Evolutionary conservation across 2,329 filamentous ascomycete genomes (phyloP).

Genomic region (Phialophora tarda): DNA sequence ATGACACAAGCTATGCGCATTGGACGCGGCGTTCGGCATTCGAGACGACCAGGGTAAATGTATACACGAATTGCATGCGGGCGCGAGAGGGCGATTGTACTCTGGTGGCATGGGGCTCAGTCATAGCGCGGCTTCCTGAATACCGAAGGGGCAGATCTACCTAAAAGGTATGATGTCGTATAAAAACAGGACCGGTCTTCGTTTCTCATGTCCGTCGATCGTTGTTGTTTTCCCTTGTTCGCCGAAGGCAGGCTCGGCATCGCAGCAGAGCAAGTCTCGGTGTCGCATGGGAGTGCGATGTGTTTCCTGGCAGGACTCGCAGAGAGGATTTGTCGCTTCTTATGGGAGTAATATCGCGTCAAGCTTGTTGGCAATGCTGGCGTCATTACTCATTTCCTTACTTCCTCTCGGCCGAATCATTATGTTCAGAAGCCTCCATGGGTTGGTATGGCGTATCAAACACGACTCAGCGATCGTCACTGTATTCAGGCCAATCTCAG

Average conservation of each 20-base stretch:
- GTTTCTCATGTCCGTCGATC: neutral
- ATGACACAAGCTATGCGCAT: slow-evolving; percentile 5
- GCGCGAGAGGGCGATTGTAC: neutral
- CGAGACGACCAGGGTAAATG: slow-evolving; percentile 4
- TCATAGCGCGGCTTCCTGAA: neutral
- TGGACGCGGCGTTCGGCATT: slow-evolving; percentile 11
- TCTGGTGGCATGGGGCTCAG: neutral
- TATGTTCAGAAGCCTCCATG: neutral
- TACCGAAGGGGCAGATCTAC: neutral
- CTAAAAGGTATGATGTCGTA: neutral
- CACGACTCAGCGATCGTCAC: neutral
- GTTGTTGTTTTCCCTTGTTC: neutral
- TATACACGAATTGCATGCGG: slow-evolving; percentile 7
- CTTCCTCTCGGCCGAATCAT: neutral
- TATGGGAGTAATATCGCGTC: neutral
- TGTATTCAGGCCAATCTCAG: neutral
- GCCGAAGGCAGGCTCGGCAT: neutral
- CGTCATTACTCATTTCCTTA: neutral
- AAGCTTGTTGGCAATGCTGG: neutral
- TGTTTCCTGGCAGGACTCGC: too few relatives aligned
- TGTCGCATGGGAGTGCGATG: neutral
- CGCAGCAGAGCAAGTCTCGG: neutral
- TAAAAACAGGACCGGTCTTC: neutral
- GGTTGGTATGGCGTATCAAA: neutral
- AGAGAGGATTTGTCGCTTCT: neutral